Percentiles rank a stretch among this genome's conserved stretches.
These are phyloP conservation scores for Pyricularia sp. DNA, from an alignment of 2,329 filamentous ascomycete species.

Conservation along the genomic window DNA sequence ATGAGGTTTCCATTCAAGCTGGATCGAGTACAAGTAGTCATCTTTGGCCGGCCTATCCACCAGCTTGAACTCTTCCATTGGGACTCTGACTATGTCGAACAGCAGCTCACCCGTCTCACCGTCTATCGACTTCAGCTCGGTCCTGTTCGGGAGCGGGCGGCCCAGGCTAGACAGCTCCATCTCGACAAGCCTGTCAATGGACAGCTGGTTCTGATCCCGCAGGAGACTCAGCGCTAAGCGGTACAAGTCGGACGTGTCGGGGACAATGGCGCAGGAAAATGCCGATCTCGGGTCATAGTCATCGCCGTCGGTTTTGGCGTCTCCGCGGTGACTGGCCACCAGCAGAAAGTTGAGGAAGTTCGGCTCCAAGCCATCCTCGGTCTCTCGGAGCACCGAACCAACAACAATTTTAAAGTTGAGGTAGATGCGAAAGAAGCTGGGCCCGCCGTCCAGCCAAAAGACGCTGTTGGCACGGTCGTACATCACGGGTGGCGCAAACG, in stretches of 20 bases:
- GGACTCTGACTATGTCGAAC: not conserved
- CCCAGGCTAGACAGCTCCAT: not conserved
- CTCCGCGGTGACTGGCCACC: not conserved
- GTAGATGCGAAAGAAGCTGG: not conserved
- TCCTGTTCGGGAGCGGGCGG: not conserved
- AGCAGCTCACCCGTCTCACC: not conserved
- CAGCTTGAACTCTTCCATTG: not conserved
- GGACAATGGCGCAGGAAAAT: not conserved
- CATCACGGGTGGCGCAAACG: not conserved
- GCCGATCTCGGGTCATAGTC: not conserved
- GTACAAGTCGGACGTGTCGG: not conserved
- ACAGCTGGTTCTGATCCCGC: not conserved
- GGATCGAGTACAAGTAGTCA: not conserved
- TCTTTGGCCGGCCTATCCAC: not conserved
- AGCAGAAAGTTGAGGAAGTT: not conserved
- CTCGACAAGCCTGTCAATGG: not conserved
- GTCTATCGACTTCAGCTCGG: not conserved
- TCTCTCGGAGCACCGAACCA: not conserved
- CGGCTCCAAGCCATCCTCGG: not conserved
- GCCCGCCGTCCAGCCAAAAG: not conserved
- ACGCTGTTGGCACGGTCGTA: not conserved
- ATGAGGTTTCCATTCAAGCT: not conserved
- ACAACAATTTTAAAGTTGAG: not conserved
- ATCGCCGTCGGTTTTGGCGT: no score
- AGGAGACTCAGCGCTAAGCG: not conserved